Evolutionary conservation across 2,329 filamentous ascomycete species (phyloP), one percentile per base, ranked within the genome.

Genomic region (Fusarium beomiforme): DNA sequence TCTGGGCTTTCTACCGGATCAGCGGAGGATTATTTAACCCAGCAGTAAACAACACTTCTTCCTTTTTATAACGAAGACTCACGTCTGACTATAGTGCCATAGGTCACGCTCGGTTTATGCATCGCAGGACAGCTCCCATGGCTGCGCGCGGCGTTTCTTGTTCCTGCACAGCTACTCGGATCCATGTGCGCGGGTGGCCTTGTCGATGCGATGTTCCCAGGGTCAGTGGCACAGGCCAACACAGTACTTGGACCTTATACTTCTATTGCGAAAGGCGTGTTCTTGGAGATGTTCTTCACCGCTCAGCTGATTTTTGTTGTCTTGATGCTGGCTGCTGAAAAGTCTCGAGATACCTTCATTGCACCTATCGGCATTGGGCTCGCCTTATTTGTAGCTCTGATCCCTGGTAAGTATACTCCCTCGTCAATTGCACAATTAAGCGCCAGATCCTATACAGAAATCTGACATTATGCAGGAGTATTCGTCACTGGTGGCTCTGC

Each of bases 311-410:
- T 90, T 8, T 84, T 91, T 51, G 85, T 88, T 11, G 86, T 91
- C 41, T 85, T 89, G 75, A 90, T 92, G 87, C 82, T 92, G 55
- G 90, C 90, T 2, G 86, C 87, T 8, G 90, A 92, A 75, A 92
- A 93, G 79, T 90, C 92, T 76, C 88, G 88, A 56, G 88, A 88
- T 5, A 93, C 91, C 0, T 92, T 86, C 73, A 80, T 92, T 3
- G 91, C 91, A 0, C 91, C 91, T 0, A 80, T 93, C 1, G 90
- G 89, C 7, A 92, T 93, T 69, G 92, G 91, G 1, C 77, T 92
- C 5, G 82, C 90, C 0, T 83, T 93, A 37, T 93, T 93, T 77
- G 84, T 92, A 31, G 80, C 79, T 8, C 75, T 84, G 75, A 76
- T 83, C 24, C 69, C 69, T 44, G 69, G 69, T 64, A 54, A 39